These are phyloP conservation scores for Candida yuanshanica DNA, from an alignment of 805 yeast species.

Conservation along the genomic window DNA sequence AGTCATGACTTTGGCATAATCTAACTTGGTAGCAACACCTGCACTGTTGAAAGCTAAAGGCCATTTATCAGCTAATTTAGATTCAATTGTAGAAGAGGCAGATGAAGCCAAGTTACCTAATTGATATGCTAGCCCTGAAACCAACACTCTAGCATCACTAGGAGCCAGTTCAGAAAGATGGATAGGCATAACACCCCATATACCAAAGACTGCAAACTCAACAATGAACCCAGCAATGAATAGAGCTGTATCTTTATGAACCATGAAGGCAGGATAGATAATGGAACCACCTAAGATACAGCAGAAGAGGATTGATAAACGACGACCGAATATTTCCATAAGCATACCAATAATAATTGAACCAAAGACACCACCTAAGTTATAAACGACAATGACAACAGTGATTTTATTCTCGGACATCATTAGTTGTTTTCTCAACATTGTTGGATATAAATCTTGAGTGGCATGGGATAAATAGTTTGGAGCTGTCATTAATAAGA, in stretches of 20 bases:
- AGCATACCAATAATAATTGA: slow-evolving; percentile 53
- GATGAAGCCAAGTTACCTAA: slow-evolving; percentile 69
- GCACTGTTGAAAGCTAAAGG: slow-evolving; percentile 36
- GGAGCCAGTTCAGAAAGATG: slow-evolving; percentile 63
- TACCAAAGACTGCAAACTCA: slow-evolving; percentile 63
- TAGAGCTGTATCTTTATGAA: slow-evolving; percentile 33
- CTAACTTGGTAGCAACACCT: slow-evolving; percentile 26
- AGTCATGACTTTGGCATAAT: slow-evolving; percentile 68
- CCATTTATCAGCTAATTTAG: slow-evolving; percentile 55
- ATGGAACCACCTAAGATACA: slow-evolving; percentile 54
- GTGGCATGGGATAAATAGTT: slow-evolving; percentile 71
- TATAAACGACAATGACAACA: slow-evolving; percentile 56
- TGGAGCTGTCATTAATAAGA: slow-evolving; percentile 61
- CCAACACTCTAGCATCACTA: slow-evolving; percentile 57
- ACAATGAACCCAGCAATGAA: slow-evolving; percentile 60
- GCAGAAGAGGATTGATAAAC: slow-evolving; percentile 47
- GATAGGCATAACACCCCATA: slow-evolving; percentile 69
- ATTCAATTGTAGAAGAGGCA: slow-evolving; percentile 67
- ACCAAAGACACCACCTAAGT: slow-evolving; percentile 63
- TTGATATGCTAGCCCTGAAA: slow-evolving; percentile 61
- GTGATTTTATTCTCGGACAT: slow-evolving; percentile 44
- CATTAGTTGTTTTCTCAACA: slow-evolving; percentile 48
- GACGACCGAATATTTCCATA: slow-evolving; percentile 57
- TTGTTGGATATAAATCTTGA: slow-evolving; percentile 68
- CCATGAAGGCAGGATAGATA: slow-evolving; percentile 53